phyloP scores from a whole-genome alignment of 495 filamentous ascomycete genomes.

The Penicillium crystallinum region DNA sequence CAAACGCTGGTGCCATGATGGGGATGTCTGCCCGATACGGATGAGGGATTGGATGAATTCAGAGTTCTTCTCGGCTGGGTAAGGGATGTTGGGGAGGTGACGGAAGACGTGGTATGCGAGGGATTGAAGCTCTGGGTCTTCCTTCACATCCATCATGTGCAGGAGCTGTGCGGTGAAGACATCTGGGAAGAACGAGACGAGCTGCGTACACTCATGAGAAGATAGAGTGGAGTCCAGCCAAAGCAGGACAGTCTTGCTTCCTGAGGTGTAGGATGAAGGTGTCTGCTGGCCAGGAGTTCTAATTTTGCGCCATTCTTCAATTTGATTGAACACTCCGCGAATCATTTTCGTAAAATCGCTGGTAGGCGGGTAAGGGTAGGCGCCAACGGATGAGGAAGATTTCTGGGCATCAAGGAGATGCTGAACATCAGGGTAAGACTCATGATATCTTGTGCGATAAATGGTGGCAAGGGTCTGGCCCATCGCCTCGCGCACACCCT shows the following conservation, averaged over 20 bases:
- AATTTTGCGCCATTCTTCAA: constrained; percentile 83
- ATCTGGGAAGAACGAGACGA: constrained; percentile 85
- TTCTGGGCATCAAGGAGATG: constrained; percentile 74
- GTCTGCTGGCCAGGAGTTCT: constrained; percentile 86
- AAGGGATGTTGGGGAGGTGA: constrained; percentile 93
- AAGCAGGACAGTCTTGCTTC: constrained; percentile 89
- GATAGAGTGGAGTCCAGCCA: constrained; percentile 93
- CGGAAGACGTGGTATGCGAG: constrained; percentile 97
- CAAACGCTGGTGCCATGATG: constrained; percentile 95
- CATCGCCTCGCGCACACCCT: constrained; percentile 91
- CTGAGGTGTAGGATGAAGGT: constrained; percentile 89
- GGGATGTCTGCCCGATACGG: constrained; percentile 76
- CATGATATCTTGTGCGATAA: constrained; percentile 85
- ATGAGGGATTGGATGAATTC: constrained; percentile 82
- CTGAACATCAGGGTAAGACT: constrained; percentile 76
- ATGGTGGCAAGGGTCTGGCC: constrained; percentile 82
- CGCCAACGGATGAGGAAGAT: constrained; percentile 72
- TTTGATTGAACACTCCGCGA: constrained; percentile 66
- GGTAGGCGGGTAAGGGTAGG: constrained; percentile 73
- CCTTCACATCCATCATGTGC: constrained; percentile 99
- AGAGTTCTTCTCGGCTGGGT: constrained; percentile 76
- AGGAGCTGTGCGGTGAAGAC: constrained; percentile 85
- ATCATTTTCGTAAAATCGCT: constrained; percentile 70
- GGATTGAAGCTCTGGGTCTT: constrained; percentile 92
- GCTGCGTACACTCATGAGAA: constrained; percentile 86